These are phyloP conservation scores for Triangularia setosa DNA, from an alignment of 2,329 filamentous ascomycete genomes.

Conservation along the genomic window DNA sequence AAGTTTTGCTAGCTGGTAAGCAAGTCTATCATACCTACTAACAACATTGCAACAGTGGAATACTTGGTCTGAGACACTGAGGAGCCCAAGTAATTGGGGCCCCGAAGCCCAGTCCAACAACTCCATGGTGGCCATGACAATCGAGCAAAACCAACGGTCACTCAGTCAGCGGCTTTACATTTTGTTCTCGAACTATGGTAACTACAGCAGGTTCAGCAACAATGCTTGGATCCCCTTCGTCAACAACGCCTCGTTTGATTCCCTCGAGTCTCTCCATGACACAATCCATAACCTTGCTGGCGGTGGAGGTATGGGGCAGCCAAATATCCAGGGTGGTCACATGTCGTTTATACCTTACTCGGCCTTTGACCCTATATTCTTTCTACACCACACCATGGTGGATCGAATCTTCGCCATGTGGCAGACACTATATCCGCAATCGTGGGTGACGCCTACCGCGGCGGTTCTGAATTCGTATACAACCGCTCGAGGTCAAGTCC, in stretches of 20 bases:
- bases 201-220: slow-evolving; percentile 67
- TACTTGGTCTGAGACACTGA: slow-evolving; percentile 56
- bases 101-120: slow-evolving; percentile 55
- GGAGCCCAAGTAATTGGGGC: slow-evolving; percentile 45
- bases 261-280: slow-evolving; percentile 62
- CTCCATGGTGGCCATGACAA: slow-evolving; percentile 47
- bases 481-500: slow-evolving; percentile 48
- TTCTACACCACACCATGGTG: slow-evolving; percentile 71
- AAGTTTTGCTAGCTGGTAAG: slow-evolving; percentile 30
- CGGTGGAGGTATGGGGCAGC: slow-evolving; percentile 28
- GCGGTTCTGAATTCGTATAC: slow-evolving; percentile 60
- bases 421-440: slow-evolving; percentile 67
- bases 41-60: slow-evolving; percentile 45
- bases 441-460: slow-evolving; percentile 58
- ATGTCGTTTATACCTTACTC: slow-evolving; percentile 69
- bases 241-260: slow-evolving; percentile 53
- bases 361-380: slow-evolving; percentile 76
- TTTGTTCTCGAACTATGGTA: slow-evolving; percentile 62
- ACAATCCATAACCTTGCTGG: slow-evolving; percentile 58
- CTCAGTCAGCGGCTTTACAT: slow-evolving; percentile 63
- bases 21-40: background rate
- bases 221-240: slow-evolving; percentile 55
- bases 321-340: slow-evolving; percentile 51
- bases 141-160: slow-evolving; percentile 50
- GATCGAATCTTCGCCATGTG: slow-evolving; percentile 74